These are phyloP conservation scores for Macadamia tetraphylla DNA, from an alignment of 164 flowering plant genomes.

Conservation along the genomic window DNA sequence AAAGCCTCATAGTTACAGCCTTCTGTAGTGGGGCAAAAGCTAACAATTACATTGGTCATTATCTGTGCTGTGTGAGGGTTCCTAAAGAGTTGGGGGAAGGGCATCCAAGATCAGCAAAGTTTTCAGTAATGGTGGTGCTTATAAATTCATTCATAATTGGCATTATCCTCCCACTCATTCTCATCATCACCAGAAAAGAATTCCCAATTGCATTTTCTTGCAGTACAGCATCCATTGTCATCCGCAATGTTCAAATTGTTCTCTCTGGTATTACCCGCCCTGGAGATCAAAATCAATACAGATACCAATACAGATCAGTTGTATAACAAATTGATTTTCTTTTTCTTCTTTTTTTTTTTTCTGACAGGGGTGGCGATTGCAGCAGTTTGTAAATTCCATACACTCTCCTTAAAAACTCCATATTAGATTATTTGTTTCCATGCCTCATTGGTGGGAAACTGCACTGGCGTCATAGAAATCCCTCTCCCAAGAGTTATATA, in stretches of 20 bases:
- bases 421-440: constrained; percentile 25
- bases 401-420: constrained; percentile 30
- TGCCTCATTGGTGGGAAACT: constrained; percentile 18
- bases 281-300: neutral
- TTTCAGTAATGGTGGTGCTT: constrained; percentile 42
- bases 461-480: too few species aligned
- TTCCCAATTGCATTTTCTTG: constrained; percentile 40
- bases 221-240: constrained; percentile 28
- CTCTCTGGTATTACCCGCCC: constrained; percentile 31
- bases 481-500: too few species aligned
- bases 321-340: too few species aligned
- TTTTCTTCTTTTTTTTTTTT: too few species aligned
- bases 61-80: constrained; percentile 49
- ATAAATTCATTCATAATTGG: constrained; percentile 32
- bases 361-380: constrained; percentile 48
- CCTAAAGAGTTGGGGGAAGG: constrained; percentile 64
- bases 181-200: constrained; percentile 17
- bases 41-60: neutral
- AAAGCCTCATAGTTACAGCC: neutral
- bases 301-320: too few species aligned
- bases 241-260: constrained; percentile 48
- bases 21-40: neutral
- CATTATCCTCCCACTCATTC: constrained; percentile 16
- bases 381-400: constrained; percentile 58
- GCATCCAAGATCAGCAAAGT: constrained; percentile 53